A percentile compares a stretch with the other conserved stretches of the same genome.
Evolutionary conservation across 2,329 filamentous ascomycete genomes (phyloP).

Genomic region (Bipolaris victoriae): DNA sequence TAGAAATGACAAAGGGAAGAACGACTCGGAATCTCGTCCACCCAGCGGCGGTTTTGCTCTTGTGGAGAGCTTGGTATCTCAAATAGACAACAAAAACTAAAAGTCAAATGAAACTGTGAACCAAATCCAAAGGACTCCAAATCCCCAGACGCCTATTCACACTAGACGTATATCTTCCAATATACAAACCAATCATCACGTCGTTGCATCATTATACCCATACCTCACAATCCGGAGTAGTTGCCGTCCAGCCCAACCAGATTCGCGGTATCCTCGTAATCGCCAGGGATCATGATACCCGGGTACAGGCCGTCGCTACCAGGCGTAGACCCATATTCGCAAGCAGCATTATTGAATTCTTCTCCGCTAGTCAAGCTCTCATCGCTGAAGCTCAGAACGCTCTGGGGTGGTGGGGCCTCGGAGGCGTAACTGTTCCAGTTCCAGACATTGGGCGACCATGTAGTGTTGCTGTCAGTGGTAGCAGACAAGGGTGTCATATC

Average conservation of each 20-base stretch:
- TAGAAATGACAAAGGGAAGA: background rate
- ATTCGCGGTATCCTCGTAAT: conserved; percentile 35
- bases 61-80: conserved; percentile 35
- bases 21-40: background rate
- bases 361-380: conserved; percentile 64
- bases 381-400: conserved; percentile 65
- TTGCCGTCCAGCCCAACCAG: conserved; percentile 49
- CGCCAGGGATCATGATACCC: conserved; percentile 45
- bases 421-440: conserved; percentile 37
- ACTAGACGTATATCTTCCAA: background rate
- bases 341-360: conserved; percentile 43
- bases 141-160: background rate
- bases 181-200: conserved; percentile 3
- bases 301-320: conserved; percentile 43
- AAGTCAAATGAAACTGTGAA: background rate
- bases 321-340: conserved; percentile 38
- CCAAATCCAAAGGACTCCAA: background rate
- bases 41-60: conserved; percentile 16
- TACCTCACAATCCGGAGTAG: conserved; percentile 47
- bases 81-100: background rate
- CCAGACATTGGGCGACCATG: conserved; percentile 49
- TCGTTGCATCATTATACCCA: background rate
- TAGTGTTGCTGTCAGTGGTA: conserved; percentile 36
- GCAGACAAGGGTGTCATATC: conserved; percentile 41
- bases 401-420: conserved; percentile 53